Percentiles rank a stretch among this genome's conserved stretches.
Evolutionary conservation across 352 stramenopile genomes (phyloP).

Genomic region (Pythium myriotylum): DNA sequence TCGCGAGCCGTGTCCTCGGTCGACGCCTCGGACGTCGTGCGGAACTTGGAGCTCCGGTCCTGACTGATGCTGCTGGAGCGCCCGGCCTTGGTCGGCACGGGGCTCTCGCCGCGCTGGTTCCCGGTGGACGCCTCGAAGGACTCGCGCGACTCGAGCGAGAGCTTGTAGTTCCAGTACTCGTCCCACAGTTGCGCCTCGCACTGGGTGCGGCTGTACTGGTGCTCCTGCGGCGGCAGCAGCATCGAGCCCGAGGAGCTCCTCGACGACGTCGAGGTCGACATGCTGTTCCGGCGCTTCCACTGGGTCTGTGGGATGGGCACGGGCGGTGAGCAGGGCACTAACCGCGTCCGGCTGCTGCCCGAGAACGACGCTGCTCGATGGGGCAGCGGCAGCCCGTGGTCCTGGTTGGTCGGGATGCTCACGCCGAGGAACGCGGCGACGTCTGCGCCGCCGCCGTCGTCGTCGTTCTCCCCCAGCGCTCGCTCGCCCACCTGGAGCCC

Average conservation of each 20-base stretch:
- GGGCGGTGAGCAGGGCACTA: slow-evolving; percentile 49
- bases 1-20: slow-evolving; percentile 40
- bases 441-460: slow-evolving; percentile 17
- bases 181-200: slow-evolving; percentile 60
- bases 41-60: slow-evolving; percentile 17
- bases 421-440: slow-evolving; percentile 21
- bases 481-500: neutral
- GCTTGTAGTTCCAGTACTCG: slow-evolving; percentile 75
- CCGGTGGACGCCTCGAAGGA: slow-evolving; percentile 45
- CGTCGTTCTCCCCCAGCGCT: neutral
- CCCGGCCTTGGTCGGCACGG: neutral
- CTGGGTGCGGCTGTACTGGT: slow-evolving; percentile 43
- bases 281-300: slow-evolving; percentile 36
- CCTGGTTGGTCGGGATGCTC: slow-evolving; percentile 2
- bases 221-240: slow-evolving; percentile 15
- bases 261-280: slow-evolving; percentile 12
- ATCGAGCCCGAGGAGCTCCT: slow-evolving; percentile 4
- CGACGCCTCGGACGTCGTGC: slow-evolving; percentile 40
- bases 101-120: slow-evolving; percentile 20
- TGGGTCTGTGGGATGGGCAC: slow-evolving; percentile 53
- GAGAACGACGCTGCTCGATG: slow-evolving; percentile 42
- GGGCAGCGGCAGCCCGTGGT: neutral
- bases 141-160: slow-evolving; percentile 67
- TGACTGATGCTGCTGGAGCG: slow-evolving; percentile 6
- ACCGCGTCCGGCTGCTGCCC: slow-evolving; percentile 11